Conservation (phyloP, 352 stramenopile genomes). For the Thalassiosira mediterranea region DNA sequence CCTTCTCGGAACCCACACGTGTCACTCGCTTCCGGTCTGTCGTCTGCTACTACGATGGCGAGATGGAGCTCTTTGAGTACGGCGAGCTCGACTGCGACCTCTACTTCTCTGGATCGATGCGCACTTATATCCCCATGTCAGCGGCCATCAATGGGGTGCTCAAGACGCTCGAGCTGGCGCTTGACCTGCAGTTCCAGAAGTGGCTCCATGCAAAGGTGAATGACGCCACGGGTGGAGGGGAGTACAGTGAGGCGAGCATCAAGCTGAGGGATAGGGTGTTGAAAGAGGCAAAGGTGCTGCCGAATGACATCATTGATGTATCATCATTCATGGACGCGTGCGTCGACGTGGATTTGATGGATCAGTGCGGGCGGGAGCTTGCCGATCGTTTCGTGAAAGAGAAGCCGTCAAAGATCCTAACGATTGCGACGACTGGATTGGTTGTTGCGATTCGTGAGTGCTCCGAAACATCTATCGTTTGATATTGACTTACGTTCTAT, state of each 20-base stretch:
- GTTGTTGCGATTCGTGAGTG: slow-evolving; percentile 69
- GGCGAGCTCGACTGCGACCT: slow-evolving; percentile 76
- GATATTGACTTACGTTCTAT: no score
- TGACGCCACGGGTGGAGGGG: slow-evolving; percentile 49
- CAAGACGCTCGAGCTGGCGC: slow-evolving; percentile 69
- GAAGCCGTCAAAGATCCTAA: slow-evolving; percentile 84
- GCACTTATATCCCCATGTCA: slow-evolving; percentile 76
- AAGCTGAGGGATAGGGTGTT: slow-evolving; percentile 80
- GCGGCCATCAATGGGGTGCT: slow-evolving; percentile 73
- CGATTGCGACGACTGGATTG: slow-evolving; percentile 83
- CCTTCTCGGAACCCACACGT: slow-evolving; percentile 72
- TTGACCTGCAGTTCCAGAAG: slow-evolving; percentile 78
- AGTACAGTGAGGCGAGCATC: slow-evolving; percentile 53
- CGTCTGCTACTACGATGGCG: slow-evolving; percentile 82
- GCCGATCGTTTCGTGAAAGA: slow-evolving; percentile 67
- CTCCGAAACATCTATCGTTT: neutral
- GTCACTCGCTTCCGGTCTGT: slow-evolving; percentile 77
- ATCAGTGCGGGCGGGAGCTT: slow-evolving; percentile 83
- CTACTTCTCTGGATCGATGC: slow-evolving; percentile 66
- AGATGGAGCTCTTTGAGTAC: slow-evolving; percentile 83
- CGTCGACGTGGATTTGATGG: slow-evolving; percentile 84
- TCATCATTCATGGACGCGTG: slow-evolving; percentile 83
- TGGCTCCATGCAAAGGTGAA: slow-evolving; percentile 66
- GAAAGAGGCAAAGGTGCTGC: slow-evolving; percentile 80
- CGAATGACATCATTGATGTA: slow-evolving; percentile 86